These are phyloP conservation scores for Xylaria multiplex DNA, from an alignment of 2,329 filamentous ascomycete species.

Conservation along the genomic window DNA sequence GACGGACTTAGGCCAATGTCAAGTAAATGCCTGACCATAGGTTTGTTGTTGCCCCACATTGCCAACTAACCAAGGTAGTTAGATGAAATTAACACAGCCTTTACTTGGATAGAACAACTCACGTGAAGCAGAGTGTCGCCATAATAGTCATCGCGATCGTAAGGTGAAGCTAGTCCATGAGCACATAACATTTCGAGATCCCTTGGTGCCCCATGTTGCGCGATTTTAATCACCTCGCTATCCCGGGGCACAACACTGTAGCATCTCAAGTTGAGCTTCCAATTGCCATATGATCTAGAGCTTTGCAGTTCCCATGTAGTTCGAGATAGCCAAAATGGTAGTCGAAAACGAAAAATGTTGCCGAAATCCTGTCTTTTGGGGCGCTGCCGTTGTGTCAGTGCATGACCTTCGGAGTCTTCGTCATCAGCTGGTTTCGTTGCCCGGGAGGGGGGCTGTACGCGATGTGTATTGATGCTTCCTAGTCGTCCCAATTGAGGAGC, in stretches of 20 bases:
- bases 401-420: not conserved
- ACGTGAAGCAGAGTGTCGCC: conserved; percentile 14
- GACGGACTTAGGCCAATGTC: conserved; percentile 1
- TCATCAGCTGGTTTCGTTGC: not conserved
- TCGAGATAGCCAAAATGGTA: conserved; percentile 11
- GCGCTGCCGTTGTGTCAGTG: not conserved
- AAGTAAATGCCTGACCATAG: conserved; percentile 18
- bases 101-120: not conserved
- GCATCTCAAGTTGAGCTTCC: conserved; percentile 19
- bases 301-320: conserved; percentile 24
- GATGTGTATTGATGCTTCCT: not conserved
- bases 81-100: not conserved
- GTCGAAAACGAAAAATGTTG: not conserved
- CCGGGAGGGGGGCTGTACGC: not conserved
- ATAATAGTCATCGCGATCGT: not conserved
- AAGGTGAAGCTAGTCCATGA: conserved; percentile 24
- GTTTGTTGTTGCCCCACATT: not conserved
- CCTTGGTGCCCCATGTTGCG: not conserved
- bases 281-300: conserved; percentile 20
- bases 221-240: conserved; percentile 1
- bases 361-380: not conserved
- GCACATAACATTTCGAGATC: conserved; percentile 16
- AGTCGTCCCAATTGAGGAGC: not conserved
- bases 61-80: not conserved
- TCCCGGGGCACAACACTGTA: not conserved